phyloP scores from a whole-genome alignment of 1,284 basidiomycete species.

The Apiotrichum gamsii region DNA sequence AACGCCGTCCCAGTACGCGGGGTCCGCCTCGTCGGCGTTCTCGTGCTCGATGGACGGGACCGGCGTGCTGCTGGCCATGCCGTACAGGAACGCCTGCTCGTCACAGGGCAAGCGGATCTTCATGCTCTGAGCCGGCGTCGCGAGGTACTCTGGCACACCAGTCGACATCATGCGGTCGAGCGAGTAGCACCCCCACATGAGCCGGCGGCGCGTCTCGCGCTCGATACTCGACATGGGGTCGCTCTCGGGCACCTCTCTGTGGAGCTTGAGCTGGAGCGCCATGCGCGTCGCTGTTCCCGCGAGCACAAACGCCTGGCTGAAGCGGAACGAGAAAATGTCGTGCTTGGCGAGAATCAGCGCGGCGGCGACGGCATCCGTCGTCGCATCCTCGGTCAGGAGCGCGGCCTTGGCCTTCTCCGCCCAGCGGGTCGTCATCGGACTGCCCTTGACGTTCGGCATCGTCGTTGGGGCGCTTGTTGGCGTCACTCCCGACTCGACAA shows the following conservation, averaged over 20 bases:
- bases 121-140: not conserved
- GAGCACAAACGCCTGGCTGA: slow-evolving; percentile 15
- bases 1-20: slow-evolving; percentile 4
- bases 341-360: slow-evolving; percentile 23
- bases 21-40: not conserved
- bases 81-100: slow-evolving; percentile 13
- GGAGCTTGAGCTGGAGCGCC: slow-evolving; percentile 13
- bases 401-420: slow-evolving; percentile 16
- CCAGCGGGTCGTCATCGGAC: slow-evolving; percentile 10
- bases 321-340: slow-evolving; percentile 18
- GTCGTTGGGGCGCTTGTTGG: not conserved
- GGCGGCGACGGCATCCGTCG: slow-evolving; percentile 16
- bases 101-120: slow-evolving; percentile 12
- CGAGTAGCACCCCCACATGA: slow-evolving; percentile 24
- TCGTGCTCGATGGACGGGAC: slow-evolving; percentile 7
- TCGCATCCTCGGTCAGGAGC: slow-evolving; percentile 15
- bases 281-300: slow-evolving; percentile 16
- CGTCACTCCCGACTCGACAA: slow-evolving; percentile 2
- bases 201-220: slow-evolving; percentile 18
- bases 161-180: slow-evolving; percentile 24
- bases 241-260: slow-evolving; percentile 12
- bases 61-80: slow-evolving; percentile 7
- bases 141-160: slow-evolving; percentile 14
- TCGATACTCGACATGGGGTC: slow-evolving; percentile 6
- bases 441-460: not conserved